phyloP scores from a whole-genome alignment of 371 early-diverging fungal genomes.

The Quaeritorhiza haematococci region DNA sequence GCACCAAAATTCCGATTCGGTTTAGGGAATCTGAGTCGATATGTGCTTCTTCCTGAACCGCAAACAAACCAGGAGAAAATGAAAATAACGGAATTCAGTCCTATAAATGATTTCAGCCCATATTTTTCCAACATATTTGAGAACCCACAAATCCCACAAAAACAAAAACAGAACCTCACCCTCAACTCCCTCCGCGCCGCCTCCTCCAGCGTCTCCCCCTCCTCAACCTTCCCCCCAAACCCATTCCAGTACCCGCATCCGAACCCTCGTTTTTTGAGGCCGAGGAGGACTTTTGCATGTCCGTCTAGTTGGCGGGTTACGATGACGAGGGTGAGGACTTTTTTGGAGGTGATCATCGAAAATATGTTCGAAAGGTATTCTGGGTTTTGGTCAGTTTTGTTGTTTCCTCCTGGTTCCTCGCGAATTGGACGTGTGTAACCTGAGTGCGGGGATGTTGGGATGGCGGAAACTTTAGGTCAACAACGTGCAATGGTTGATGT shows the following conservation, averaged over 20 bases:
- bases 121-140: neutral
- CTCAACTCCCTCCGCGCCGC: constrained; percentile 62
- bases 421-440: too few relatives aligned
- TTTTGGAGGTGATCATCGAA: neutral
- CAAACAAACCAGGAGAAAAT: neutral
- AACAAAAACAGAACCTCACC: constrained; percentile 26
- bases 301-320: neutral
- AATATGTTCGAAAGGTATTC: too few relatives aligned
- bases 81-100: neutral
- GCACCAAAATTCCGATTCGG: constrained; percentile 31
- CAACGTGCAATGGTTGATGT: too few relatives aligned
- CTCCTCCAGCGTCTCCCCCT: constrained; percentile 55
- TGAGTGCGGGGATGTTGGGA: too few relatives aligned
- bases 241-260: constrained; percentile 64
- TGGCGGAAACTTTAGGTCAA: too few relatives aligned
- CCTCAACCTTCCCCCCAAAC: constrained; percentile 70
- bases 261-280: constrained; percentile 72
- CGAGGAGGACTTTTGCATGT: constrained; percentile 50
- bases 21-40: constrained; percentile 40
- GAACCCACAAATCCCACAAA: neutral
- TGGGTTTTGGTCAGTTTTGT: too few relatives aligned
- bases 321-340: neutral
- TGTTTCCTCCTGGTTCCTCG: too few relatives aligned
- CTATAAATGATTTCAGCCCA: neutral
- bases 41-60: constrained; percentile 53